Conservation (phyloP, 345 rosid genomes). For the Fremontodendron californicum region DNA sequence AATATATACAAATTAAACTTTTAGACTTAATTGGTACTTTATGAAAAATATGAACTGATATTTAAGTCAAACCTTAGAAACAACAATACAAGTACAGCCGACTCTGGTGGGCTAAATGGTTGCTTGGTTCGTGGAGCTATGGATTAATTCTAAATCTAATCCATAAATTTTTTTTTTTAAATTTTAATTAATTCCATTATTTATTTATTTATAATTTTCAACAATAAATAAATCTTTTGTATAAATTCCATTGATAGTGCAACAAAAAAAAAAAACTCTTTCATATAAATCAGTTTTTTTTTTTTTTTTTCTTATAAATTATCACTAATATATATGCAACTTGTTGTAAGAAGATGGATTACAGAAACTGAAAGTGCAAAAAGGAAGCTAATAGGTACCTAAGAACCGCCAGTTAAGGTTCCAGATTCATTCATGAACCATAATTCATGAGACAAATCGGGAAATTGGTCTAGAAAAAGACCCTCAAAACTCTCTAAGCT, state of each 20-base stretch:
- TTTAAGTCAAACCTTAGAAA: no score
- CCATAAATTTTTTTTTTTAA: background rate
- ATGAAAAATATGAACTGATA: no score
- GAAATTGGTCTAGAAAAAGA: conserved; percentile 22
- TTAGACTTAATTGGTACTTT: no score
- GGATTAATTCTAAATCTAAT: no score
- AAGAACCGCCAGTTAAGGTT: background rate
- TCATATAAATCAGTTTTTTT: no score
- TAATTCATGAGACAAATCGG: background rate
- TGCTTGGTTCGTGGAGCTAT: background rate
- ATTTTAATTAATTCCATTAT: background rate
- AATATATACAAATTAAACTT: no score
- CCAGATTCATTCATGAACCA: conserved; percentile 1
- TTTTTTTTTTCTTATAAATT: background rate
- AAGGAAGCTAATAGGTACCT: background rate
- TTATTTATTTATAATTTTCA: background rate
- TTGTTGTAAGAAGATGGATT: background rate
- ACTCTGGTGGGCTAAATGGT: background rate
- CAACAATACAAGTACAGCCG: background rate
- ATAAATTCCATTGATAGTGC: background rate
- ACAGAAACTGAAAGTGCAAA: background rate
- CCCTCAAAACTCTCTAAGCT: conserved; percentile 34
- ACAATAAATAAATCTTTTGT: background rate
- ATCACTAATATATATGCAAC: background rate
- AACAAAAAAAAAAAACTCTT: background rate